Base-by-base conservation (phyloP, 352 stramenopile species). In the Pythium dissotocum region DNA sequence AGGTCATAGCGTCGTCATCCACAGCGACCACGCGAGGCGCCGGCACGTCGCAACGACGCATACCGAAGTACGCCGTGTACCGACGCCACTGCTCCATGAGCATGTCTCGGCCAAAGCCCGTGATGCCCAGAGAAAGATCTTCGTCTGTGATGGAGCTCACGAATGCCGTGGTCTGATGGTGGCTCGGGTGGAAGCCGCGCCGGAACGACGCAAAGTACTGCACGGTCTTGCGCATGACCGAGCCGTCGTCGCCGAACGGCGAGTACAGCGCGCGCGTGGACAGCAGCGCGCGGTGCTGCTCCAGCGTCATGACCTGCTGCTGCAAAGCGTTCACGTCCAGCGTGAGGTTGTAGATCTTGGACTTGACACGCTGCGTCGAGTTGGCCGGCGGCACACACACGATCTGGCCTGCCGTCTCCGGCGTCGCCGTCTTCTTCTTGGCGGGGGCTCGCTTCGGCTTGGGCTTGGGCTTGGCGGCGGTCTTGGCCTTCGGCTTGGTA, bases 291-390 rank as follows among this genome's bases (percentile, higher is more conserved):
- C 59, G 59, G 48, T 65, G 44, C 8, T 49, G 10, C 13, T 38
- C 14, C 38, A 69, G 62, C 10, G 55, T 18, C 9, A 57, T 32
- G 38, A 69, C 46, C n/a, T 58, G 21, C n/a, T 63, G 62, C 14
- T 21, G 32, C n/a, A 70, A 48, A 4, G 38, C n/a, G 33, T 58
- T 52, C 12, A 70, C 49, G 49, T 70, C 63, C 12, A 70, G 55
- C 28, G 55, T 55, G 48, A 70, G 57, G 57, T 70, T 70, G 63
- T 65, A 70, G 14, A 70, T 26, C n/a, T 56, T 48, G 7, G 62
- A 69, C 12, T 32, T 42, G 21, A 40, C 42, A 18, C 58, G 58
- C 42, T 63, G 58, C 58, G 36, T 42, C 6, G 36, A 42, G 36
- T 42, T 42, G 36, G 36, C 36, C 36, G 36, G 36, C 36, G 36